A percentile compares a stretch with the other conserved stretches of the same genome.
These are phyloP conservation scores for Myxozyma melibiosi DNA, from an alignment of 805 yeast genomes.

Conservation along the genomic window DNA sequence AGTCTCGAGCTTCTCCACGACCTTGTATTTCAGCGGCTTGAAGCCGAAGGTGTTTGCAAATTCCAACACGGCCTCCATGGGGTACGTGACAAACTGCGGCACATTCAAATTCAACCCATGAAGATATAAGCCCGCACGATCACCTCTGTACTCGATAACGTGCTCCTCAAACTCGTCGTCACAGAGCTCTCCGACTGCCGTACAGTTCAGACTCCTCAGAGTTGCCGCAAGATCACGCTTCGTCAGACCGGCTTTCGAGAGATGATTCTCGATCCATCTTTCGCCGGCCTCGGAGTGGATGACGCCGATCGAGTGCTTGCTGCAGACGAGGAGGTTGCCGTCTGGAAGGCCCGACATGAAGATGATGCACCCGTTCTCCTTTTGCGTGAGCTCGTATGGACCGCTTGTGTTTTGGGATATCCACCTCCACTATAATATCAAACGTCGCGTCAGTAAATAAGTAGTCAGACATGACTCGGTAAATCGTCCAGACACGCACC, in stretches of 20 bases:
- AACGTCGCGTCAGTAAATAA: not conserved
- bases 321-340: slow-evolving; percentile 81
- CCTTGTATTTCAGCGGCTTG: slow-evolving; percentile 51
- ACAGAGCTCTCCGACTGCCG: slow-evolving; percentile 92
- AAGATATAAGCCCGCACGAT: slow-evolving; percentile 77
- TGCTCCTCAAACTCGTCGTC: slow-evolving; percentile 95
- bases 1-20: slow-evolving; percentile 45
- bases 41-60: slow-evolving; percentile 77
- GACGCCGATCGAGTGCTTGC: slow-evolving; percentile 83
- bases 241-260: slow-evolving; percentile 47
- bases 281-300: slow-evolving; percentile 77
- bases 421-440: slow-evolving; percentile 42
- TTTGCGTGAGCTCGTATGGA: slow-evolving; percentile 77
- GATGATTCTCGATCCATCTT: slow-evolving; percentile 55
- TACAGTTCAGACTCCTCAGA: slow-evolving; percentile 56
- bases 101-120: slow-evolving; percentile 84
- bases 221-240: slow-evolving; percentile 56
- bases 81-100: slow-evolving; percentile 62
- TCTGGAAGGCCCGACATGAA: slow-evolving; percentile 75
- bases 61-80: slow-evolving; percentile 58
- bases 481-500: too few species aligned
- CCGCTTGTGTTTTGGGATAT: slow-evolving; percentile 59
- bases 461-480: not conserved
- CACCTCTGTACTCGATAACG: slow-evolving; percentile 68
- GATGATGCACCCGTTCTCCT: slow-evolving; percentile 93